phyloP scores from a whole-genome alignment of 495 filamentous ascomycete genomes.

The Massariosphaeria phaeospora region DNA sequence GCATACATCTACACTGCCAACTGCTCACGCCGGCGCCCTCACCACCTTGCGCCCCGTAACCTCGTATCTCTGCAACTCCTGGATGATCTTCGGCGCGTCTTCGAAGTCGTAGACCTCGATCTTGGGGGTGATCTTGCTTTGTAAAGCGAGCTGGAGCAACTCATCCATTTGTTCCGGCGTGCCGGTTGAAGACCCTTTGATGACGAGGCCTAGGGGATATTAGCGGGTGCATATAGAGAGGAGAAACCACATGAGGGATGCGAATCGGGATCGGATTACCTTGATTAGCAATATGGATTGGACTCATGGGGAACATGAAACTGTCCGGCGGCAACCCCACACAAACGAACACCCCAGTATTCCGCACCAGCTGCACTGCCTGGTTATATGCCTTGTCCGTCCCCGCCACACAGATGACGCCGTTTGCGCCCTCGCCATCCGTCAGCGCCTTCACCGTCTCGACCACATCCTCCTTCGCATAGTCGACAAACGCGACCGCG shows the following conservation, averaged over 20 bases:
- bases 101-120: constrained; percentile 29
- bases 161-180: constrained; percentile 27
- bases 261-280: too few species aligned
- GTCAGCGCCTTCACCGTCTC: constrained; percentile 18
- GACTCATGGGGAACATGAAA: constrained; percentile 30
- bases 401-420: constrained; percentile 22
- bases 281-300: constrained; percentile 24
- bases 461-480: constrained; percentile 51
- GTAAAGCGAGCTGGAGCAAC: constrained; percentile 19
- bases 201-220: constrained; percentile 21
- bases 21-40: constrained; percentile 15
- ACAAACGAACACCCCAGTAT: constrained; percentile 26
- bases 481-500: constrained; percentile 67
- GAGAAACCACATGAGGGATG: background rate
- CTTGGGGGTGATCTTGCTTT: constrained; percentile 27
- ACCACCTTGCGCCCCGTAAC: constrained; percentile 28
- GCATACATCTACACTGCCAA: too few species aligned
- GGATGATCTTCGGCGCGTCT: constrained; percentile 22
- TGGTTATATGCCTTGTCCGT: constrained; percentile 21
- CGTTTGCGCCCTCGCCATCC: constrained; percentile 26
- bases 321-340: constrained; percentile 24
- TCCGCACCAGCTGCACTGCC: constrained; percentile 14
- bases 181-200: constrained; percentile 27
- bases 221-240: background rate
- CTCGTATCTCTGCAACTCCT: constrained; percentile 26